Percentiles rank a stretch among this genome's conserved stretches.
phyloP scores from a whole-genome alignment of 495 filamentous ascomycete species.

The Sphaerosporella brunnea region DNA sequence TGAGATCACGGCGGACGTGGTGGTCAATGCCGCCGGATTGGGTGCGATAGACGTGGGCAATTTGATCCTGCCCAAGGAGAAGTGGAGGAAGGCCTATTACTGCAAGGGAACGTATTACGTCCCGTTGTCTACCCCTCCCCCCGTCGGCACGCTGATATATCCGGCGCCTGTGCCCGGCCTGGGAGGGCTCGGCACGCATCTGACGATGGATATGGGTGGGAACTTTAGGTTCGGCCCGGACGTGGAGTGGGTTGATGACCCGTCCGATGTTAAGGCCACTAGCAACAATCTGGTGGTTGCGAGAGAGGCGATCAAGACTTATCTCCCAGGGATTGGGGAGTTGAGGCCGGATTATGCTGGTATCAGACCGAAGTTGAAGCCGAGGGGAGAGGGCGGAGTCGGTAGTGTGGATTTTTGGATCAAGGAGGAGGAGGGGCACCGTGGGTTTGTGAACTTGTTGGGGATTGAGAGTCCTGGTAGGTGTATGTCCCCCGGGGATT shows the following conservation, averaged over 20 bases:
- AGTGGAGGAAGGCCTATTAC: conserved; percentile 48
- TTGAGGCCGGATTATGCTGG: conserved; percentile 78
- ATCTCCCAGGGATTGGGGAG: conserved; percentile 54
- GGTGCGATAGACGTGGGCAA: conserved; percentile 62
- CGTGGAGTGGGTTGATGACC: conserved; percentile 72
- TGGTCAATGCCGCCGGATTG: conserved; percentile 78
- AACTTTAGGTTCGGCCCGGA: conserved; percentile 86
- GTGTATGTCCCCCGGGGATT: background rate
- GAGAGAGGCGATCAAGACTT: conserved; percentile 53
- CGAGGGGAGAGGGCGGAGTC: conserved; percentile 37
- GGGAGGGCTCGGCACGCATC: conserved; percentile 77
- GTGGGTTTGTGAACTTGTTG: conserved; percentile 80
- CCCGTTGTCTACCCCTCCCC: conserved; percentile 47
- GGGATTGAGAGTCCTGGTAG: conserved; percentile 84
- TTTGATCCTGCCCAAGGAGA: conserved; percentile 47
- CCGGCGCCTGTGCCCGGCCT: conserved; percentile 64
- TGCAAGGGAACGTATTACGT: conserved; percentile 95
- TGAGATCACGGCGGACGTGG: conserved; percentile 48
- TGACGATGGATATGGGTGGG: conserved; percentile 77
- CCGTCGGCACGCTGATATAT: conserved; percentile 63
- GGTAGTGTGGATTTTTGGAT: conserved; percentile 79
- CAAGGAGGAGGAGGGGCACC: conserved; percentile 56
- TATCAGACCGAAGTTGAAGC: conserved; percentile 69
- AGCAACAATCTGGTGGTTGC: conserved; percentile 46
- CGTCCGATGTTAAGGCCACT: conserved; percentile 32